Base-by-base conservation (phyloP, 2,329 filamentous ascomycete species). In the Neonectria hederae region DNA sequence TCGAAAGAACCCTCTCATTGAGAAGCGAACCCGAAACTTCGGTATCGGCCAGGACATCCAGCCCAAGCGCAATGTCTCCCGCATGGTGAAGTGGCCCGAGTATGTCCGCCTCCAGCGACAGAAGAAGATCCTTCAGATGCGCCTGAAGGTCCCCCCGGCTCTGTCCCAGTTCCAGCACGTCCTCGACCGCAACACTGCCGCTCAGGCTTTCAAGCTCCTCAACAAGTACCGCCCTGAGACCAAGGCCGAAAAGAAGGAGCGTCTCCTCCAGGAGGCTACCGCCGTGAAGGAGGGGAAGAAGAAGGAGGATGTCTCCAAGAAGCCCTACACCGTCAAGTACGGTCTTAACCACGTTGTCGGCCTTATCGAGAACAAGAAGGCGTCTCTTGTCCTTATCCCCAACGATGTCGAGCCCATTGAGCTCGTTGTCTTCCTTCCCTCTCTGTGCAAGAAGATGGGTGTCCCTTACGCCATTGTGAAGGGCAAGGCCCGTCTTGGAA, bases 141-240 rank as follows among this genome's bases (percentile, higher is more conserved):
- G 96, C 80, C 88, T 99, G 80, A 99, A 99, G 92, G 96, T 99
- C 70, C 96, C 96, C 70, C 96, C 97, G 80, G 91, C 95, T 76
- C 94, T 99, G 77, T 90, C 95, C 76, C 96, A 99, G 88, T 99
- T 98, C 91, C 91, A 94, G 87, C 92, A 95, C 84, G 94, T 97
- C 76, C 92, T 98, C 78, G 93, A 97, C 89, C 92, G 92, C 85
- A 97, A 97, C 89, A 92, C 95, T 74, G 97, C 97, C 76, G 92
- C 94, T 77, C 95, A 98, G 87, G 88, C 93, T 73, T 96, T 99
- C 89, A 98, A 98, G 90, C 91, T 99, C 81, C 92, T 99, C 81
- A 97, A 97, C 92, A 99, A 99, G 90, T 99, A 99, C 92, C 94
- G 95, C 78, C 96, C 96, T 75, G 96, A 99, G 90, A 97, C 93